These are phyloP conservation scores for Bipolaris zeicola DNA, from an alignment of 2,329 filamentous ascomycete genomes.

Conservation along the genomic window DNA sequence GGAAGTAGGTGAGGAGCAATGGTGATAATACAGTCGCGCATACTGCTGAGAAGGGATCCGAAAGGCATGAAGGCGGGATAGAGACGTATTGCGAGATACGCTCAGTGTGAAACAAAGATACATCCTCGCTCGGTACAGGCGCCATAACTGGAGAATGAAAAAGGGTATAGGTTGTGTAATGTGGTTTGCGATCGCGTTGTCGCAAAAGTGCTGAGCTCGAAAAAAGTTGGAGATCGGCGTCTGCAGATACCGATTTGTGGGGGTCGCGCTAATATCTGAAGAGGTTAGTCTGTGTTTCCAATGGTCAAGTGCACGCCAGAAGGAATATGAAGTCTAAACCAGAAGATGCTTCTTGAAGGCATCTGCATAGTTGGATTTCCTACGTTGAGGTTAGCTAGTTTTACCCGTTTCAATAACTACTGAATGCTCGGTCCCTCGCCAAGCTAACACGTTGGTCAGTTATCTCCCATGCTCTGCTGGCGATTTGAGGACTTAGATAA, in stretches of 20 bases:
- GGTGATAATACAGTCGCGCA: constrained; percentile 77
- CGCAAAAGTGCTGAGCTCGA: constrained; percentile 18
- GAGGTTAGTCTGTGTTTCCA: constrained; percentile 4
- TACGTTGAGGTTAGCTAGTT: too few relatives aligned
- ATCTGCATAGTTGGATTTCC: too few relatives aligned
- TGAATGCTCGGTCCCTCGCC: too few relatives aligned
- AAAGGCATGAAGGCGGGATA: constrained; percentile 72
- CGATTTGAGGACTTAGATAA: too few relatives aligned
- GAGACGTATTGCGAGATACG: constrained; percentile 81
- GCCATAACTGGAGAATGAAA: constrained; percentile 29
- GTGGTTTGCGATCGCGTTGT: constrained; percentile 24
- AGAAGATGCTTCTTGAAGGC: background rate
- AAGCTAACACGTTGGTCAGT: too few relatives aligned
- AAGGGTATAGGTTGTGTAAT: constrained; percentile 1
- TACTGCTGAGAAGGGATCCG: constrained; percentile 71
- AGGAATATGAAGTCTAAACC: background rate
- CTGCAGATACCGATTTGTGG: constrained; percentile 16
- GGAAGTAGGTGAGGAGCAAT: constrained; percentile 76
- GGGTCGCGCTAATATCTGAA: constrained; percentile 12
- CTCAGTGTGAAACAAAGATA: constrained; percentile 70
- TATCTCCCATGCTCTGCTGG: too few relatives aligned
- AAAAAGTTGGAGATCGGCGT: constrained; percentile 41
- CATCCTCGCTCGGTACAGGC: constrained; percentile 23
- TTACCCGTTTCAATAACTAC: too few relatives aligned
- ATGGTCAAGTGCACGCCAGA: background rate